Evolutionary conservation across 2,329 filamentous ascomycete species (phyloP), one percentile per base, ranked within the genome.

Genomic region (Coniochaeta hoffmannii): DNA sequence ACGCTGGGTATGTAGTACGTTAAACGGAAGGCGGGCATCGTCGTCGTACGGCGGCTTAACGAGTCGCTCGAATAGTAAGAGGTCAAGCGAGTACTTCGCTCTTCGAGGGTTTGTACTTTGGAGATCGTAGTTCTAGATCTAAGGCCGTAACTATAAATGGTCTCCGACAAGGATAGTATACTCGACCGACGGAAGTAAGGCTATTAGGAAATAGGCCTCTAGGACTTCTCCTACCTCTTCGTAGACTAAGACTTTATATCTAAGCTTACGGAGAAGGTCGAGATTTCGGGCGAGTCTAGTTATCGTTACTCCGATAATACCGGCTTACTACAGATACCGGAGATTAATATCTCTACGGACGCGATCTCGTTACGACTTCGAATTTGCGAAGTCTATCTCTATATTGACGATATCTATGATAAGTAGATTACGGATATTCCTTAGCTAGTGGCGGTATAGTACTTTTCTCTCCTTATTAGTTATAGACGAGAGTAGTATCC

Each of bases 211-310:
- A 56, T 88, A 84, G 0, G 81, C 73, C 64, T 89, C 86, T 31
- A 88, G 71, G 0, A 89, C 81, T 58, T 89, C 85, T 0, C 79
- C 86, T 1, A 85, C 86, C 62, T 89, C 86, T 64, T 89, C 86
- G 34, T 81, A 86, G 1, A 89, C 64, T n/a, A 89, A 65, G 0
- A 87, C 76, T 57, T 86, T 85, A 31, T 71, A 69, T 7, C 68
- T 63, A 1, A 86, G 57, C 8, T 73, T 72, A 8, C 75, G 71
- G 0, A 88, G 68, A 1, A 80, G 59, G 0, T 72, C 66, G 0
- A 82, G 65, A 15, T 80, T 76, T 17, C 70, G 68, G 0, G 83
- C 83, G 1, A 86, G 68, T 0, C 82, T 81, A 0, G 78, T 81
- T 0, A 83, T 86, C 0, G 83, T 87, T 1, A 83, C 68, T 0